Conservation (phyloP, 2,329 filamentous ascomycete species). For the Domatiomyces catenatus region DNA sequence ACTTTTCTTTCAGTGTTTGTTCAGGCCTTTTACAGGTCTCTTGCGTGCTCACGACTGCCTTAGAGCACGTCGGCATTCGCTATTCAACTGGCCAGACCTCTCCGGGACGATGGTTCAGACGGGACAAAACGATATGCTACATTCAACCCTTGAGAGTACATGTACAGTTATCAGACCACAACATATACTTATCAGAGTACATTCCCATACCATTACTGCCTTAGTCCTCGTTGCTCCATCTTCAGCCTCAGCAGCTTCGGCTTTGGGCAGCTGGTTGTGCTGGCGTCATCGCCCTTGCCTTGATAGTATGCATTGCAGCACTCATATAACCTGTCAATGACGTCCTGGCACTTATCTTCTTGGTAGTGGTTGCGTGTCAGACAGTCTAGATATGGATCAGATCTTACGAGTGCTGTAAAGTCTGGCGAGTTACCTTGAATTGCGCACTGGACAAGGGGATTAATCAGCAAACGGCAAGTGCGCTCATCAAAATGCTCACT, state of each 20-base stretch:
- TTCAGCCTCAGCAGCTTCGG: constrained; percentile 65
- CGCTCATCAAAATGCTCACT: constrained; percentile 35
- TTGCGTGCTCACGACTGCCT: constrained; percentile 96
- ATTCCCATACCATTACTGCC: neutral
- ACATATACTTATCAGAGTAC: neutral
- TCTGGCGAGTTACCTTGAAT: constrained; percentile 58
- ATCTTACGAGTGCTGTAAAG: neutral
- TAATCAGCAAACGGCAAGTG: neutral
- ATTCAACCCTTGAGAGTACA: constrained; percentile 7
- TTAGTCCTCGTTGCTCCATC: constrained; percentile 54
- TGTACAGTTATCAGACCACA: no score
- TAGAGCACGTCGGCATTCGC: constrained; percentile 62
- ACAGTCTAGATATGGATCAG: constrained; percentile 45
- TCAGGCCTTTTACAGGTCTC: constrained; percentile 62
- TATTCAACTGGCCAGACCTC: constrained; percentile 52
- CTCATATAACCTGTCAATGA: constrained; percentile 77
- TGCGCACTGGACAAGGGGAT: constrained; percentile 46
- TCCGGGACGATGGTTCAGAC: constrained; percentile 38
- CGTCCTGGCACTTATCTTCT: constrained; percentile 62
- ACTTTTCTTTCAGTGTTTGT: constrained; percentile 65
- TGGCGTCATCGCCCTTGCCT: constrained; percentile 58
- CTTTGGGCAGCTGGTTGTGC: constrained; percentile 72
- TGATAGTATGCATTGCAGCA: constrained; percentile 86
- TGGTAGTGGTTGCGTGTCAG: constrained; percentile 71
- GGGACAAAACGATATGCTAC: constrained; percentile 21